These are phyloP conservation scores for Claviceps digitariae DNA, from an alignment of 2,329 filamentous ascomycete genomes.

Conservation along the genomic window DNA sequence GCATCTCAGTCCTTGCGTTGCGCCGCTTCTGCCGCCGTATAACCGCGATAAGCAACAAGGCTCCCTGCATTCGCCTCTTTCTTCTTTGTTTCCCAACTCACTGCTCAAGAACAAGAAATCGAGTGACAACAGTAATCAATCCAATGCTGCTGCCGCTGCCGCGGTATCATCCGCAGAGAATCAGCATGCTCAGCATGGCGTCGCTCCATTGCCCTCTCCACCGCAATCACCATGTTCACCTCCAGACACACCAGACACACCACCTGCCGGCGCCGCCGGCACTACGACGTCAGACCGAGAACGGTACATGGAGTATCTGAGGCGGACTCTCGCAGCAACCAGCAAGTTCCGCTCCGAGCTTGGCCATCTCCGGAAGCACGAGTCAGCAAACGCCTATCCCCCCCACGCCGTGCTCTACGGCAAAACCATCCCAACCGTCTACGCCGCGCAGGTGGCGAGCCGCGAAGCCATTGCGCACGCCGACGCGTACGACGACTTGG, in stretches of 20 bases:
- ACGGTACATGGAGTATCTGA: constrained; percentile 49
- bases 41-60: constrained; percentile 20
- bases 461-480: constrained; percentile 60
- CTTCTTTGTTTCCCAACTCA: constrained; percentile 32
- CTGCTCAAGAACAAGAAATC: constrained; percentile 13
- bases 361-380: constrained; percentile 43
- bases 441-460: constrained; percentile 60
- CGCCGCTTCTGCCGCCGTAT: constrained; percentile 48
- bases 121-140: background rate
- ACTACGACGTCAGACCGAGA: constrained; percentile 13
- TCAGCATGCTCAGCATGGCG: background rate
- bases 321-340: constrained; percentile 57
- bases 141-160: constrained; percentile 1
- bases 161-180: constrained; percentile 4
- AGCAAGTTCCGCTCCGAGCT: constrained; percentile 67
- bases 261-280: background rate
- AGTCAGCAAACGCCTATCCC: constrained; percentile 60
- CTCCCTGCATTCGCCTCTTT: constrained; percentile 25
- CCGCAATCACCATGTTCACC: constrained; percentile 8
- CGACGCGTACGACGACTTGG: constrained; percentile 74
- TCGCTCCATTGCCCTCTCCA: constrained; percentile 12
- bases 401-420: constrained; percentile 75
- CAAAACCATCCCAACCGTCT: constrained; percentile 76
- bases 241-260: background rate
- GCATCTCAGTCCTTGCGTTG: constrained; percentile 63